Conservation (phyloP, 2,329 filamentous ascomycete species). For the Truncatella angustata region DNA sequence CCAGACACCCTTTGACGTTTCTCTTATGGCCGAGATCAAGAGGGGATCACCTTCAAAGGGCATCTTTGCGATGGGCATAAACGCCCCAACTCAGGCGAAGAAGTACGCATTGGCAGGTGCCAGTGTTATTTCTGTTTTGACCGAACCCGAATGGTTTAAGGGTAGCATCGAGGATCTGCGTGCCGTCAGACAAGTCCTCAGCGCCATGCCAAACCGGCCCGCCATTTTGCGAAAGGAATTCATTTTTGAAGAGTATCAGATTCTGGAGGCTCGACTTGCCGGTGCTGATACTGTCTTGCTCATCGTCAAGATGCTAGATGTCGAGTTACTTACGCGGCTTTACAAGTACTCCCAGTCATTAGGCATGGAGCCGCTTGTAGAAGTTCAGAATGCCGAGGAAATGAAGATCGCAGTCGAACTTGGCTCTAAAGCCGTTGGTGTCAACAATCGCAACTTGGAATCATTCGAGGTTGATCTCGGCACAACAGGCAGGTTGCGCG, state of each 20-base stretch:
- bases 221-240: slow-evolving; percentile 95
- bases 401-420: slow-evolving; percentile 86
- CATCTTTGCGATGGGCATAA: slow-evolving; percentile 82
- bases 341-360: slow-evolving; percentile 88
- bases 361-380: slow-evolving; percentile 96
- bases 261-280: slow-evolving; percentile 86
- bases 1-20: slow-evolving; percentile 82
- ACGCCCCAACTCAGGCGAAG: slow-evolving; percentile 83
- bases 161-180: slow-evolving; percentile 92
- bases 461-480: slow-evolving; percentile 96
- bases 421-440: slow-evolving; percentile 87
- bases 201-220: slow-evolving; percentile 87
- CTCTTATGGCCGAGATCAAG: slow-evolving; percentile 96
- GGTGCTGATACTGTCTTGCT: slow-evolving; percentile 93
- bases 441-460: slow-evolving; percentile 95
- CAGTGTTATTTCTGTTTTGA: slow-evolving; percentile 97
- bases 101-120: slow-evolving; percentile 92
- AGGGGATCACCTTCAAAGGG: slow-evolving; percentile 95
- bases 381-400: slow-evolving; percentile 92
- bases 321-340: slow-evolving; percentile 68
- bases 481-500: slow-evolving; percentile 85
- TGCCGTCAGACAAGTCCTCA: slow-evolving; percentile 82
- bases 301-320: slow-evolving; percentile 96
- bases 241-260: slow-evolving; percentile 97
- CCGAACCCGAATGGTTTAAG: slow-evolving; percentile 99